phyloP scores from a whole-genome alignment of 2,329 filamentous ascomycete genomes.

The Fusarium mexicanum region DNA sequence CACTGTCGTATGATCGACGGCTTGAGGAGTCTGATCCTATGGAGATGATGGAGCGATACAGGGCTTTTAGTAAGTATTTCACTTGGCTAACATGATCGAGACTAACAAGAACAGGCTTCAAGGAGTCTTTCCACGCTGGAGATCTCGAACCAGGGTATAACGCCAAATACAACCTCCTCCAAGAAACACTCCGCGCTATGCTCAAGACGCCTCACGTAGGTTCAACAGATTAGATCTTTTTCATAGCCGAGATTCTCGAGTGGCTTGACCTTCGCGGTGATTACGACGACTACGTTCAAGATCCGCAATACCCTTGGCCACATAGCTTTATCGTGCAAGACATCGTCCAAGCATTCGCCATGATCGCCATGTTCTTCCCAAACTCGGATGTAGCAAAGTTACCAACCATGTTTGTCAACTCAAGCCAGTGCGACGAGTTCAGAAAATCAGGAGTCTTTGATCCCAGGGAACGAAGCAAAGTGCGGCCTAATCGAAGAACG shows the following conservation, averaged over 20 bases:
- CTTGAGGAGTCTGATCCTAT: constrained; percentile 15
- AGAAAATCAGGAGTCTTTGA: constrained; percentile 35
- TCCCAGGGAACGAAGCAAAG: constrained; percentile 29
- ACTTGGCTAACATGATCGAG: rapidly evolving
- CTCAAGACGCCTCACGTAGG: constrained; percentile 19
- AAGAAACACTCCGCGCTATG: constrained; percentile 31
- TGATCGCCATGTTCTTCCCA: constrained; percentile 45
- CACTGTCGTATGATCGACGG: neutral
- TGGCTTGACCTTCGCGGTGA: constrained; percentile 37
- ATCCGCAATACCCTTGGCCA: constrained; percentile 37
- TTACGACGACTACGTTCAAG: constrained; percentile 21
- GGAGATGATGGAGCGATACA: constrained; percentile 42
- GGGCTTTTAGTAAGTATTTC: constrained; percentile 28
- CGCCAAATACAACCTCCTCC: constrained; percentile 25
- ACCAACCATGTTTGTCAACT: constrained; percentile 34
- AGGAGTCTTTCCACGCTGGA: constrained; percentile 41
- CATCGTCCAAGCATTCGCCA: constrained; percentile 37
- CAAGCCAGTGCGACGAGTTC: constrained; percentile 23
- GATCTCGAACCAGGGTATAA: constrained; percentile 42
- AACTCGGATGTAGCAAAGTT: neutral
- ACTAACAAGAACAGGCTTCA: constrained; percentile 25
- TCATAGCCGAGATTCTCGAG: constrained; percentile 33
- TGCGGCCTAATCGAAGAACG: constrained; percentile 32
- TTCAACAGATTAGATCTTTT: constrained; percentile 38
- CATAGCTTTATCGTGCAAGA: constrained; percentile 42